phyloP scores from a whole-genome alignment of 768 basidiomycete genomes.

The Mycena chlorophos region DNA sequence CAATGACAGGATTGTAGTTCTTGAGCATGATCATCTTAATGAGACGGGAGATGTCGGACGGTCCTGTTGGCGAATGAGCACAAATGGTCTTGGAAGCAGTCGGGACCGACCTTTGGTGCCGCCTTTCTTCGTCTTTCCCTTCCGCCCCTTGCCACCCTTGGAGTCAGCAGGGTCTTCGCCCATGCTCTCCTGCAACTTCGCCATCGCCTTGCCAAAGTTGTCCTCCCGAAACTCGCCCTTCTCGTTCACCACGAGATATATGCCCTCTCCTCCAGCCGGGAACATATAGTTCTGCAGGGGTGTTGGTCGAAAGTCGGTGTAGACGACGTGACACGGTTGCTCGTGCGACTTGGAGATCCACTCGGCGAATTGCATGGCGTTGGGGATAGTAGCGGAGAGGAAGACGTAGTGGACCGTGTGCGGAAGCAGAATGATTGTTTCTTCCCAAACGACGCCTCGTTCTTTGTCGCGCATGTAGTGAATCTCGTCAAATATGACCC shows the following conservation, averaged over 20 bases:
- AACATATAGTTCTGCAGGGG: slow-evolving; percentile 98
- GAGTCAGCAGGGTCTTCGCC: slow-evolving; percentile 94
- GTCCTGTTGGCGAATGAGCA: slow-evolving; percentile 45
- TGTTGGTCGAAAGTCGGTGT: slow-evolving; percentile 98
- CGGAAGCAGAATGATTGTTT: slow-evolving; percentile 95
- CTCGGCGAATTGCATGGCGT: slow-evolving; percentile 98
- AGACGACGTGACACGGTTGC: slow-evolving; percentile 98
- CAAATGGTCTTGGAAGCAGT: neutral
- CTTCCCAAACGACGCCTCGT: slow-evolving; percentile 99
- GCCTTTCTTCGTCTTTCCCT: slow-evolving; percentile 94
- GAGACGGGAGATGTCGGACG: slow-evolving; percentile 95
- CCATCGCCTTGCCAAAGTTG: slow-evolving; percentile 98
- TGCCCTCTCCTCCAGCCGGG: slow-evolving; percentile 94
- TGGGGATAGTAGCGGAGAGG: slow-evolving; percentile 97
- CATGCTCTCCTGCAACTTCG: slow-evolving; percentile 75
- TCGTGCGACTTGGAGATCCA: slow-evolving; percentile 98
- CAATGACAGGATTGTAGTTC: slow-evolving; percentile 96
- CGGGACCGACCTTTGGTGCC: slow-evolving; percentile 76
- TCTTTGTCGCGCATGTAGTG: slow-evolving; percentile 99
- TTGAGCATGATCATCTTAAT: slow-evolving; percentile 98
- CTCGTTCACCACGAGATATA: slow-evolving; percentile 98
- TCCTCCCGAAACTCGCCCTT: slow-evolving; percentile 96
- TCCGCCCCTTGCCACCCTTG: slow-evolving; percentile 78
- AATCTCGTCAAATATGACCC: slow-evolving; percentile 99
- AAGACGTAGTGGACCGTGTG: slow-evolving; percentile 97